These are phyloP conservation scores for Plasmopara muralis DNA, from an alignment of 352 stramenopile genomes.

Conservation along the genomic window DNA sequence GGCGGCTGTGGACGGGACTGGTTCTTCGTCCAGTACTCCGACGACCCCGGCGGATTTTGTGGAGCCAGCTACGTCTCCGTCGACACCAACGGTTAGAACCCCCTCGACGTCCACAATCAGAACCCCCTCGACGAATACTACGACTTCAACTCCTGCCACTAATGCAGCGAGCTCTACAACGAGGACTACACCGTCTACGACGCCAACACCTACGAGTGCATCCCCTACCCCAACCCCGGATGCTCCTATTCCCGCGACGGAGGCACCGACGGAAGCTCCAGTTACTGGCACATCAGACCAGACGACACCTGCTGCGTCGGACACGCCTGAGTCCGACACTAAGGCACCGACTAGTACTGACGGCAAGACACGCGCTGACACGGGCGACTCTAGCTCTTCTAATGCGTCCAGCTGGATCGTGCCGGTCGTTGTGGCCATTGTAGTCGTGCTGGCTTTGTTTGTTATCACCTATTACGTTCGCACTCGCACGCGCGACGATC, in stretches of 20 bases:
- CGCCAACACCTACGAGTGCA: slow-evolving; percentile 8
- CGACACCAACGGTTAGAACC: slow-evolving; percentile 14
- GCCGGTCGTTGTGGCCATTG: slow-evolving; percentile 45
- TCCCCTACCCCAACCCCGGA: slow-evolving; percentile 9
- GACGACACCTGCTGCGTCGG: slow-evolving; percentile 25
- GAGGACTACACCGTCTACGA: slow-evolving; percentile 10
- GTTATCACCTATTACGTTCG: slow-evolving; percentile 61
- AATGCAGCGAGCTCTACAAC: slow-evolving; percentile 1
- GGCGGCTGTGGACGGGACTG: background rate
- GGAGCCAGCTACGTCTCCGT: slow-evolving; percentile 15
- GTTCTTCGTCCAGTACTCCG: slow-evolving; percentile 17
- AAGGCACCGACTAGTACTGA: slow-evolving; percentile 25
- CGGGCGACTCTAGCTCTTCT: slow-evolving; percentile 15
- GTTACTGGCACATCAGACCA: slow-evolving; percentile 24
- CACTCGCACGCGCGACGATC: slow-evolving; percentile 32
- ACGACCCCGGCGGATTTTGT: slow-evolving; percentile 14
- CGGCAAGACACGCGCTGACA: slow-evolving; percentile 16
- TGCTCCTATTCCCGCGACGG: slow-evolving; percentile 8
- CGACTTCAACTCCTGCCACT: slow-evolving; percentile 17
- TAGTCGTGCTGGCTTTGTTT: slow-evolving; percentile 45
- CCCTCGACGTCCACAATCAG: background rate
- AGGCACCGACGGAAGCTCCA: slow-evolving; percentile 10
- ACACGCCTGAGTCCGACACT: slow-evolving; percentile 48
- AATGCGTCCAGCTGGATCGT: slow-evolving; percentile 45
- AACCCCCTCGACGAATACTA: slow-evolving; percentile 16